Evolutionary conservation across 805 yeast genomes (phyloP).

Genomic region (Pichia scutulata): DNA sequence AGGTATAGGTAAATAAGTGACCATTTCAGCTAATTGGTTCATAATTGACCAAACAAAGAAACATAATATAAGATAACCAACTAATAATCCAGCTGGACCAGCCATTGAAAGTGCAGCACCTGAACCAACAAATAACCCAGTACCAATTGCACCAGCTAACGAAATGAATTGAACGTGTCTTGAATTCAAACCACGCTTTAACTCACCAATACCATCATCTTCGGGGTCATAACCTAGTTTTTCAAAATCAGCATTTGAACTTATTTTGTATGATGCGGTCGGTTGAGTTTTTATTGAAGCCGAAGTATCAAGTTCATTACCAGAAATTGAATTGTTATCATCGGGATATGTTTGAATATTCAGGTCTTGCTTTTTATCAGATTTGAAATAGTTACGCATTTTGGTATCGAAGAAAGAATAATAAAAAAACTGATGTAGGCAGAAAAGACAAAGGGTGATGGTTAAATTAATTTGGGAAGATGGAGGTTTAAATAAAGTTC

Average conservation of each 20-base stretch:
- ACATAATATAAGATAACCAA: conserved; percentile 56
- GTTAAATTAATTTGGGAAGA: neutral
- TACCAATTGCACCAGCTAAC: conserved; percentile 67
- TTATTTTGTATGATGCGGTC: neutral
- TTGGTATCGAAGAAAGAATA: too few relatives aligned
- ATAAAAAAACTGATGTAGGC: neutral
- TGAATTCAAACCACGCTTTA: conserved; percentile 34
- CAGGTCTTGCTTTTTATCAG: neutral
- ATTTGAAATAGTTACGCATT: neutral
- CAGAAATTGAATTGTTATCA: neutral
- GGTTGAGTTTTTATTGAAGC: neutral
- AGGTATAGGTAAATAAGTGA: conserved; percentile 50
- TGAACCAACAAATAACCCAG: conserved; percentile 46
- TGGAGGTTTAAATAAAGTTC: neutral
- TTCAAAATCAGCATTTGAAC: conserved; percentile 1
- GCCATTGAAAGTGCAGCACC: conserved; percentile 33
- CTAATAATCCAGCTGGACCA: conserved; percentile 35
- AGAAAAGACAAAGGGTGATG: neutral
- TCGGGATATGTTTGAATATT: neutral
- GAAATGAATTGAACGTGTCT: conserved; percentile 59
- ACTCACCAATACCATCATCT: conserved; percentile 8
- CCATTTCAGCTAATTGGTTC: conserved; percentile 60
- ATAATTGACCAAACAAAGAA: conserved; percentile 58
- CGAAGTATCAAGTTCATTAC: neutral
- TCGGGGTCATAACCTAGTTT: conserved; percentile 2